Base-by-base conservation (phyloP, 1,284 basidiomycete genomes). In the Schizophyllum amplum region DNA sequence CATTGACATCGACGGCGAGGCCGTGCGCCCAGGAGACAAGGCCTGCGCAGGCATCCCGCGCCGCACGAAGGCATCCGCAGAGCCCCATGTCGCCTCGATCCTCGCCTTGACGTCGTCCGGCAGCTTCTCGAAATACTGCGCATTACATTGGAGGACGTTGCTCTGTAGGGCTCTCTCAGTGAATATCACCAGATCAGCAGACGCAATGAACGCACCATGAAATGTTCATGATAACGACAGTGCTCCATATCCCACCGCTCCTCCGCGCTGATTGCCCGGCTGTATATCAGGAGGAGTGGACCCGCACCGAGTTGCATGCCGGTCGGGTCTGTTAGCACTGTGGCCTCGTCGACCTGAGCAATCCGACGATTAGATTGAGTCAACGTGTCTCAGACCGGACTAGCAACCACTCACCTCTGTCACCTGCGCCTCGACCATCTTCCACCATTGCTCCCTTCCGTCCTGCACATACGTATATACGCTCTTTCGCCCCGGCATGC, bases 381-480 rank as follows among this genome's bases (percentile, higher is more conserved):
- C n/a, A n/a, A n/a, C n/a, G n/a, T n/a, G n/a, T 22, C 4, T 48
- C 42, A 57, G 20, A 46, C 47, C 50, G 24, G 46, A 13, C 21
- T 49, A 42, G 4, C 33, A 5, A 24, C 4, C 50, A 60, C 69
- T 33, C 63, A 81, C 88, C 76, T 87, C 80, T 0, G 78, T 81
- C 1, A 88, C 83, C n/a, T 71, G 70, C 57, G 80, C 78, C 63
- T 90, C 88, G n/a, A 85, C 74, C 1, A 81, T 84, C 69, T 88
- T 90, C 87, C 87, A 91, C 89, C 89, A 91, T 15, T 68, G 72
- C 11, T 75, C 80, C 33, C 33, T 9, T 57, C 71, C 54, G 57
- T 86, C 80, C 58, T 83, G 79, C 13, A 89, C 80, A 63, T 90
- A 91, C 4, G 85, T 86, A 66, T 90, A 89, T 2, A 89, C 70